Base-by-base conservation (phyloP, 306 rosid species). In the Boehmeria nivea region DNA sequence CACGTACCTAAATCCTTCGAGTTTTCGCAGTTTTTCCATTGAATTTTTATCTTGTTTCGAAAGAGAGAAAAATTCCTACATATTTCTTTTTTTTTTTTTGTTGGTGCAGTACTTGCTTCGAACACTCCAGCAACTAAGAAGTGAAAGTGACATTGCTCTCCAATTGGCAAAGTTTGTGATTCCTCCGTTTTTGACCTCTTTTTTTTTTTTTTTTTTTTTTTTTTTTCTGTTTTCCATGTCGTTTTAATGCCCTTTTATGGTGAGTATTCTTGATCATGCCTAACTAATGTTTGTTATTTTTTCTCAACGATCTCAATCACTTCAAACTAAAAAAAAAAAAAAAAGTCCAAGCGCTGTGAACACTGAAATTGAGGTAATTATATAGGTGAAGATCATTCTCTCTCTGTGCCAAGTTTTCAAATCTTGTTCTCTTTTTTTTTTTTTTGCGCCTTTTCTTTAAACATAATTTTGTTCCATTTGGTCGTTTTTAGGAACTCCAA, bases 401-500 rank as follows among this genome's bases (percentile, higher is more conserved):
- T 27, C n/a, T 9, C 16, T 3, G 12, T n/a, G n/a, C n/a, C n/a
- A n/a, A 31, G 21, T 26, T 17, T 28, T 50, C 25, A 6, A 8
- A 6, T 58, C 12, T 31, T 14, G 12, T 22, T 13, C 7, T 39
- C 22, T 46, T 27, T 49, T 34, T 51, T 22, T 42, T 38, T 14
- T 44, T 42, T 7, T 16, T 1, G 23, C 14, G 2, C 2, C 0
- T 10, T 22, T 0, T 0, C 9, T 17, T 18, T 25, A 12, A 1
- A 6, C 4, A 52, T 22, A 21, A 12, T 31, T 40, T 57, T 36
- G 45, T 37, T 46, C 9, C 13, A 42, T 54, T 12, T 47, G 44
- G 55, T 27, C 31, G 12, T 40, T 36, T 1, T 27, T 64, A 90
- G 98, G 95, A 90, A 31, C 84, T 84, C 23, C 88, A 82, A 34